phyloP scores from a whole-genome alignment of 176 grass and related monocot species.

The Metroxylon sagu region DNA sequence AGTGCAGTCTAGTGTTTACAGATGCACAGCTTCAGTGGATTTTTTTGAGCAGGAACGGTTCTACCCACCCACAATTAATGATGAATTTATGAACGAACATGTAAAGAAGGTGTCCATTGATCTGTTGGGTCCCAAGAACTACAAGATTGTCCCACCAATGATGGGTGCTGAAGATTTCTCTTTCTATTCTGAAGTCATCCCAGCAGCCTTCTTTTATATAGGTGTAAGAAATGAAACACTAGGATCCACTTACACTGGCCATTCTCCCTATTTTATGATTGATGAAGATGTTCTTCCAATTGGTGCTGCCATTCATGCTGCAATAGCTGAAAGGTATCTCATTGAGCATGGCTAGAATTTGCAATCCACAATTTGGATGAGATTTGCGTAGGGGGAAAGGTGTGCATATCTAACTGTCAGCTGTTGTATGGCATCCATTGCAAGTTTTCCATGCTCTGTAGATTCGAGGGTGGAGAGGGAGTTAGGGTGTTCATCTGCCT shows the following conservation, averaged over 20 bases:
- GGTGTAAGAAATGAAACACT: conserved; percentile 80
- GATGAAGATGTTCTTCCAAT: conserved; percentile 84
- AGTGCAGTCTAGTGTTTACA: conserved; percentile 65
- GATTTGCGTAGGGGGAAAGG: too few relatives aligned
- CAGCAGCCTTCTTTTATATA: conserved; percentile 80
- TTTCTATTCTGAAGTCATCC: conserved; percentile 80
- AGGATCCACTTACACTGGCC: conserved; percentile 49
- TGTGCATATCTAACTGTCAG: too few relatives aligned
- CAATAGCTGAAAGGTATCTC: conserved; percentile 89
- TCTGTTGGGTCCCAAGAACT: conserved; percentile 33
- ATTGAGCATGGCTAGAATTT: conserved; percentile 14
- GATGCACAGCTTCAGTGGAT: conserved; percentile 48
- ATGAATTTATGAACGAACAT: conserved; percentile 62
- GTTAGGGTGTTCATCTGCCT: too few relatives aligned
- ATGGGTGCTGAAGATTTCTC: conserved; percentile 99
- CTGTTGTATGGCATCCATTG: too few relatives aligned
- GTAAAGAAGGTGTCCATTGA: conserved; percentile 35
- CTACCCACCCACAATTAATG: conserved; percentile 88
- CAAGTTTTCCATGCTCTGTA: too few relatives aligned
- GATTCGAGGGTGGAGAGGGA: too few relatives aligned
- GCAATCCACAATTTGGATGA: background rate
- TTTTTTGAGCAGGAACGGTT: conserved; percentile 98
- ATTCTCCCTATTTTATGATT: conserved; percentile 85
- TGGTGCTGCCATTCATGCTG: conserved; percentile 79
- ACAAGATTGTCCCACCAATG: conserved; percentile 59